Percentiles rank a stretch among this genome's conserved stretches.
Evolutionary conservation across 352 stramenopile genomes (phyloP).

Genomic region (Phytopythium aichiense): DNA sequence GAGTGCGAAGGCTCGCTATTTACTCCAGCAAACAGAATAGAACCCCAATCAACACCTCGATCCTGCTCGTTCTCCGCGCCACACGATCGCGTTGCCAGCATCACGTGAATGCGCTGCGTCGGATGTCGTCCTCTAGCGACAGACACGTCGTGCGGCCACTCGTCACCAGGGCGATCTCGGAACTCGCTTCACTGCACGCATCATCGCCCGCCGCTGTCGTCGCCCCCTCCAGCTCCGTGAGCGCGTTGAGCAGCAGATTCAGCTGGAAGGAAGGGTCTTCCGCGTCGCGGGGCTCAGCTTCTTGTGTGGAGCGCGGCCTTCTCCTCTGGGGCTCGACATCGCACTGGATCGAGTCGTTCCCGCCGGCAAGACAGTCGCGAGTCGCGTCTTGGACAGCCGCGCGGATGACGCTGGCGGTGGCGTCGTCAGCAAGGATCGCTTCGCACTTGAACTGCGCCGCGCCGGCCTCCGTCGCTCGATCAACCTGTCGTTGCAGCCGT

Average conservation of each 20-base stretch:
- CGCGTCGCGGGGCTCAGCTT: neutral
- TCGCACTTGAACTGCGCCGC: constrained; percentile 7
- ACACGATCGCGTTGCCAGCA: no score
- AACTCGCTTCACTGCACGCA: neutral
- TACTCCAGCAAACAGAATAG: neutral
- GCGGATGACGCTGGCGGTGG: constrained; percentile 3
- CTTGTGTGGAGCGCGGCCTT: neutral
- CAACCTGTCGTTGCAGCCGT: constrained; percentile 35
- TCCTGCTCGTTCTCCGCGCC: no score
- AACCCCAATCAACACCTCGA: no score
- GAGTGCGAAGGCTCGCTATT: neutral
- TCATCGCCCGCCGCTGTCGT: neutral
- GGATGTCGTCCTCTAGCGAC: constrained; percentile 6
- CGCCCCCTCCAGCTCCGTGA: neutral
- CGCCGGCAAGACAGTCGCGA: neutral
- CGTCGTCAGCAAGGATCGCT: constrained; percentile 3
- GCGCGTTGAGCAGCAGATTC: neutral
- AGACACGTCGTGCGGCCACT: constrained; percentile 1
- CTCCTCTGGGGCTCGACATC: neutral
- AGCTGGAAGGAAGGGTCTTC: neutral
- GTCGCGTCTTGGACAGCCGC: constrained; percentile 10
- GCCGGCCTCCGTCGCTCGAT: constrained; percentile 20
- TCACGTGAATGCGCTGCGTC: neutral
- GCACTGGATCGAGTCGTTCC: neutral
- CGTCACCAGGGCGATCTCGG: neutral